phyloP scores from a whole-genome alignment of 805 yeast species.

The Clavispora santaluciae region DNA sequence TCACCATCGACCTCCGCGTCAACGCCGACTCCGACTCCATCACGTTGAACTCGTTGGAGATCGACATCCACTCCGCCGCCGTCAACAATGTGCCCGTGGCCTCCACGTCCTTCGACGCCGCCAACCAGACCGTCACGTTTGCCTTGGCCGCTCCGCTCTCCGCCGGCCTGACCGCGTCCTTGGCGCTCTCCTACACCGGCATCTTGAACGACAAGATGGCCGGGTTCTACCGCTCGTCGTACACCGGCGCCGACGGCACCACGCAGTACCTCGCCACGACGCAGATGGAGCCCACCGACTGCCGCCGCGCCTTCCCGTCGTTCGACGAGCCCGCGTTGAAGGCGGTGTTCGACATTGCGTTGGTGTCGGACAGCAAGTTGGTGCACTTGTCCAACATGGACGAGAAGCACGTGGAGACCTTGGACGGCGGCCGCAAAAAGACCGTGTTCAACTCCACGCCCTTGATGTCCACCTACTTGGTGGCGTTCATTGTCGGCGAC shows the following conservation, averaged over 20 bases:
- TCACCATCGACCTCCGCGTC: conserved; percentile 50
- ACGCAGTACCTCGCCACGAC: conserved; percentile 75
- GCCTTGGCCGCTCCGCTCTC: conserved; percentile 29
- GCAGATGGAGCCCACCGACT: conserved; percentile 84
- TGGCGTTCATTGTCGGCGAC: conserved; percentile 80
- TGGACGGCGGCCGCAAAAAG: conserved; percentile 45
- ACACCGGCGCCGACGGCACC: conserved; percentile 51
- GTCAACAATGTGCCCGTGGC: conserved; percentile 24
- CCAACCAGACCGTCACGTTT: conserved; percentile 39
- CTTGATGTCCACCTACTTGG: conserved; percentile 77
- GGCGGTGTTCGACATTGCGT: conserved; percentile 62
- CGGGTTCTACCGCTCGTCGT: conserved; percentile 72
- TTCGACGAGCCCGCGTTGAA: conserved; percentile 81
- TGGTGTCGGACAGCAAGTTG: conserved; percentile 51
- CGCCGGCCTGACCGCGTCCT: conserved; percentile 35
- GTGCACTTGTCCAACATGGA: conserved; percentile 71
- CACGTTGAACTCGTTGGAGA: conserved; percentile 59
- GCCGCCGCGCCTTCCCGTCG: conserved; percentile 83
- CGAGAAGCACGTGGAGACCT: conserved; percentile 42
- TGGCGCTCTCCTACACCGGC: conserved; percentile 55
- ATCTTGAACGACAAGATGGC: conserved; percentile 74
- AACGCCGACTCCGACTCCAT: conserved; percentile 43
- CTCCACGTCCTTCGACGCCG: conserved; percentile 28
- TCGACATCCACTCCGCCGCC: conserved; percentile 51
- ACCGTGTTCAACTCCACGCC: conserved; percentile 73